Base-by-base conservation (phyloP, 257 asterid species). In the Plantago ovata region DNA sequence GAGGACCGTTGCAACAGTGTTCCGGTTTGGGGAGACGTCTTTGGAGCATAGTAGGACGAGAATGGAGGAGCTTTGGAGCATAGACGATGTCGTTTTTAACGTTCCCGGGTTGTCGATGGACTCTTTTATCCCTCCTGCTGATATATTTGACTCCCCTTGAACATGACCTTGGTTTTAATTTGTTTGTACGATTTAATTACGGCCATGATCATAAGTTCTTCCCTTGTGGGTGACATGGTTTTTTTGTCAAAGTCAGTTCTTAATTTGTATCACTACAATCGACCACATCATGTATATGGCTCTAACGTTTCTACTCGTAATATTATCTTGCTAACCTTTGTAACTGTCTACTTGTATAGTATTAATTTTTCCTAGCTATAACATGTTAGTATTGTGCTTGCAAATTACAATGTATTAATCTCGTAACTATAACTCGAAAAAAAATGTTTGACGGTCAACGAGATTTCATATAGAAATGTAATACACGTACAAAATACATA, bases 101-200 rank as follows among this genome's bases (percentile, higher is more conserved):
- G 95, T 85, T 10, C 92, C 89, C 0, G 95, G 92, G 0, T 77
- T 85, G 16, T 83, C 92, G 0, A 46, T 63, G 0, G 92, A 85
- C 62, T 80, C 85, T 6, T 85, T 85, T 59, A 80, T 85, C 45
- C 95, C 95, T 51, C 95, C 95, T 0, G 86, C 89, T 9, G 95
- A 78, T 46, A 73, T 80, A 32, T 64, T 70, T 41, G 75, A 76
- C 15, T 6, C 73, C 1, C 44, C 65, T 16, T 70, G 59, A 18
- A 55, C 76, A 7, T 36, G 13, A 19, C 56, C 10, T 15, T 33
- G n/a, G 20, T 22, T 33, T 15, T 32, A 9, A 6, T 7, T 24
- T 24, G 32, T 24, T 5, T n/a, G n/a, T n/a, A n/a, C n/a, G n/a
- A n/a, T n/a, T 24, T 24, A 24, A 24, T 24, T 24, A 24, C 32